A percentile compares a stretch with the other conserved stretches of the same genome.
Evolutionary conservation across 2,329 filamentous ascomycete species (phyloP).

Genomic region (Fusarium beomiforme): DNA sequence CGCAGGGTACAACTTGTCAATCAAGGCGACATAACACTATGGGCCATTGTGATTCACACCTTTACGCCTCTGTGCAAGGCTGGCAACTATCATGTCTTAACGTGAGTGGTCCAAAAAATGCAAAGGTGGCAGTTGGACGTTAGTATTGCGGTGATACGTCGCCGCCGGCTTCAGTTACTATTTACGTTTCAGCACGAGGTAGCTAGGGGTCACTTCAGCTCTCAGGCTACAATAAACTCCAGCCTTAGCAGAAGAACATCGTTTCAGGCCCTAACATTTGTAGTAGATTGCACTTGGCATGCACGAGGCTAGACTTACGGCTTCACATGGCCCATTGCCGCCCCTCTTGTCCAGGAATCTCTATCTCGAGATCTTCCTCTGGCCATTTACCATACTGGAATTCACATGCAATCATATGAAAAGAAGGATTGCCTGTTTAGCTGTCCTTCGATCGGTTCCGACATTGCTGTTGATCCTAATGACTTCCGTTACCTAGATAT

Average conservation of each 20-base stretch:
- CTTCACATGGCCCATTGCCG: no score
- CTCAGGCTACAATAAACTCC: no score
- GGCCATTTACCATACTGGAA: constrained; percentile 13
- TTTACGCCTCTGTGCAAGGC: neutral
- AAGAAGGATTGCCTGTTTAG: constrained; percentile 16
- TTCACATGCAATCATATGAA: constrained; percentile 19
- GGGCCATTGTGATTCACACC: neutral
- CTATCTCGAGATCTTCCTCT: constrained; percentile 14
- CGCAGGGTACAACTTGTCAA: neutral
- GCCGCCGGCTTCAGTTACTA: neutral
- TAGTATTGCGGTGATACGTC: neutral
- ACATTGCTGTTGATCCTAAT: neutral
- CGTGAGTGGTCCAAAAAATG: no score
- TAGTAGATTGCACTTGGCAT: no score
- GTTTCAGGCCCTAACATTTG: no score
- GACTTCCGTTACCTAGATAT: constrained; percentile 17
- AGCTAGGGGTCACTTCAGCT: no score
- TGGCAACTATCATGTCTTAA: neutral
- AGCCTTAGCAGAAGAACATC: no score
- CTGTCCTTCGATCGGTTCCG: constrained; percentile 2
- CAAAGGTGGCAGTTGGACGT: neutral
- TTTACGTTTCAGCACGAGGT: no score
- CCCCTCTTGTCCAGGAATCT: constrained; percentile 15
- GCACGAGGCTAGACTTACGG: no score
- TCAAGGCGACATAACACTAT: no score